phyloP scores from a whole-genome alignment of 1,284 basidiomycete species.

The Cryptococcus floricola region DNA sequence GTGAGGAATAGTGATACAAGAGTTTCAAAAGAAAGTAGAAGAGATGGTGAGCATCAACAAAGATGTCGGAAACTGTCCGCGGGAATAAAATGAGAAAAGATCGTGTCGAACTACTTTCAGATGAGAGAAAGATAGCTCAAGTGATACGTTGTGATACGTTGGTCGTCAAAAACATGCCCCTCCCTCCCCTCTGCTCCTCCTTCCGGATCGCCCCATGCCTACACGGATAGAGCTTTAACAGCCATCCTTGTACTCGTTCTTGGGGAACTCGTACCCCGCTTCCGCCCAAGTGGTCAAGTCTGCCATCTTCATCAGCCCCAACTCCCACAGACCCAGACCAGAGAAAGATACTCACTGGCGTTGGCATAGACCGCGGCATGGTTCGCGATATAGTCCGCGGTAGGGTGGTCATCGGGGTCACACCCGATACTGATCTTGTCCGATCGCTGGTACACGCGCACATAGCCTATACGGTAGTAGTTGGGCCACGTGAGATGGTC shows the following conservation, averaged over 20 bases:
- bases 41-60: too few species aligned
- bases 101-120: background rate
- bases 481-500: slow-evolving; percentile 49
- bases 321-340: too few species aligned
- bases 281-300: slow-evolving; percentile 45
- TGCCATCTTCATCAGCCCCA: too few species aligned
- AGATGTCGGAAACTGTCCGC: too few species aligned
- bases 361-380: slow-evolving; percentile 41
- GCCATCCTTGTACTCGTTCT: slow-evolving; percentile 40
- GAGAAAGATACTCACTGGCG: slow-evolving; percentile 17
- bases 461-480: slow-evolving; percentile 50
- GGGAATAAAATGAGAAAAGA: background rate
- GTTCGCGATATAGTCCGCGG: slow-evolving; percentile 42
- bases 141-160: too few species aligned
- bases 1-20: too few species aligned
- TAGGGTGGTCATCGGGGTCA: slow-evolving; percentile 34
- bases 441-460: slow-evolving; percentile 51
- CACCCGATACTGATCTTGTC: slow-evolving; percentile 21
- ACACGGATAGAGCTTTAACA: slow-evolving; percentile 11
- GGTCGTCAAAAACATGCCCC: slow-evolving; percentile 1
- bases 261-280: slow-evolving; percentile 44
- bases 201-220: too few species aligned
- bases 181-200: too few species aligned
- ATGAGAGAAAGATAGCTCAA: background rate
- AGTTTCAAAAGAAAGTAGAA: too few species aligned